These are phyloP conservation scores for Metarhizium humberi DNA, from an alignment of 2,329 filamentous ascomycete species.

Conservation along the genomic window DNA sequence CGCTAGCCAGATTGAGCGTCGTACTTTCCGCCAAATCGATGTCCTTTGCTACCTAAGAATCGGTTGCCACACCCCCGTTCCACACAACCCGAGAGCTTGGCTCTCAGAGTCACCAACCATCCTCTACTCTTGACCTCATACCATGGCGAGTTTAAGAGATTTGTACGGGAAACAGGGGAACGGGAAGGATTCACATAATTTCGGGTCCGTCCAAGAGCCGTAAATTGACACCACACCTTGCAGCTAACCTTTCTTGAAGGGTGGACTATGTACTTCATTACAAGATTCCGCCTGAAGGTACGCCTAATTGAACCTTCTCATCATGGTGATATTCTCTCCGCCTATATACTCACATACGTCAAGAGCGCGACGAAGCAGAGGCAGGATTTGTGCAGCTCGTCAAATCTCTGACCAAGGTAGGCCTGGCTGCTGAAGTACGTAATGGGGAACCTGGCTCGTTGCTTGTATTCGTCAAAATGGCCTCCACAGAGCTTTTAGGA, in stretches of 20 bases:
- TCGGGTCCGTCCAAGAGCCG: constrained; percentile 22
- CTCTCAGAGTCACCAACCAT: not conserved
- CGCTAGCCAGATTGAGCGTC: not conserved
- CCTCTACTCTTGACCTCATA: not conserved
- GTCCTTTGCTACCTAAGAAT: not conserved
- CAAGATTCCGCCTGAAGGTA: constrained; percentile 60
- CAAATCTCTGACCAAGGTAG: constrained; percentile 63
- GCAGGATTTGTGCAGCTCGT: constrained; percentile 71
- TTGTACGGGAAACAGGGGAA: constrained; percentile 21
- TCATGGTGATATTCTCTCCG: not conserved
- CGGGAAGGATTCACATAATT: constrained; percentile 25
- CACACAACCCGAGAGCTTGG: not conserved
- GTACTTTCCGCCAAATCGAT: not conserved
- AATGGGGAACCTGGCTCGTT: constrained; percentile 66
- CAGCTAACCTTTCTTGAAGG: constrained; percentile 26
- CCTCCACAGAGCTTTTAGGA: constrained; percentile 63
- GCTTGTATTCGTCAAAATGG: constrained; percentile 74
- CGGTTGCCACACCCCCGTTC: not conserved
- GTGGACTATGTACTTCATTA: constrained; percentile 88
- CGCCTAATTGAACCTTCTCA: constrained; percentile 7
- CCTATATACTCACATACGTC: not conserved
- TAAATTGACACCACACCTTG: not conserved
- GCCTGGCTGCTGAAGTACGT: constrained; percentile 82
- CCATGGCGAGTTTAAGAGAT: constrained; percentile 25
- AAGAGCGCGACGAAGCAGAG: constrained; percentile 61